A percentile compares a stretch with the other conserved stretches of the same genome.
Evolutionary conservation across 2,329 filamentous ascomycete genomes (phyloP).

Genomic region (Teratosphaeria zuluensis): DNA sequence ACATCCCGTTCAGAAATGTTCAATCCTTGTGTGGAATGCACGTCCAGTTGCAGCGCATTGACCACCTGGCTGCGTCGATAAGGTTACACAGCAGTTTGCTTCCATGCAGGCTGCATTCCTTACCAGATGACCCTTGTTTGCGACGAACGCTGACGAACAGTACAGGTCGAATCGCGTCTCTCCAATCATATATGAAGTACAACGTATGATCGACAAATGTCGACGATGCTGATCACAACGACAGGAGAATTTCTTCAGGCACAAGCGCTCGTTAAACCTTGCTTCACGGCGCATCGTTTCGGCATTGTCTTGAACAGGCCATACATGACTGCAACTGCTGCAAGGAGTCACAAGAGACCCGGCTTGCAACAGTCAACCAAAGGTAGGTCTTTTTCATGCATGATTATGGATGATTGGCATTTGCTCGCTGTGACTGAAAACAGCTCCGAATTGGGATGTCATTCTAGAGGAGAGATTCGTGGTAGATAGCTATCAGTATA

Average conservation of each 20-base stretch:
- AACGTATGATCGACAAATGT: neutral
- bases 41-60: neutral
- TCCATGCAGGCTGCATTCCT: neutral
- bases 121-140: neutral
- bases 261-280: neutral
- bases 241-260: neutral
- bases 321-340: neutral
- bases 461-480: neutral
- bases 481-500: neutral
- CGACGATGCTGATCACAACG: neutral
- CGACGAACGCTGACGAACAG: neutral
- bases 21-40: neutral
- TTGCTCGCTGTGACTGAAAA: neutral
- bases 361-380: neutral
- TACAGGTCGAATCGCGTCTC: neutral
- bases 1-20: neutral
- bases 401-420: neutral
- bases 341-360: neutral
- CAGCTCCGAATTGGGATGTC: neutral
- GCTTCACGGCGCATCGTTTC: neutral
- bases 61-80: neutral
- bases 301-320: neutral
- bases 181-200: neutral
- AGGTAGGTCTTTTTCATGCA: neutral
- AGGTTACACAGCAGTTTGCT: neutral